A percentile compares a stretch with the other conserved stretches of the same genome.
Evolutionary conservation across 148 eudicot species (phyloP).

Genomic region (Rhododendron griersonianum): DNA sequence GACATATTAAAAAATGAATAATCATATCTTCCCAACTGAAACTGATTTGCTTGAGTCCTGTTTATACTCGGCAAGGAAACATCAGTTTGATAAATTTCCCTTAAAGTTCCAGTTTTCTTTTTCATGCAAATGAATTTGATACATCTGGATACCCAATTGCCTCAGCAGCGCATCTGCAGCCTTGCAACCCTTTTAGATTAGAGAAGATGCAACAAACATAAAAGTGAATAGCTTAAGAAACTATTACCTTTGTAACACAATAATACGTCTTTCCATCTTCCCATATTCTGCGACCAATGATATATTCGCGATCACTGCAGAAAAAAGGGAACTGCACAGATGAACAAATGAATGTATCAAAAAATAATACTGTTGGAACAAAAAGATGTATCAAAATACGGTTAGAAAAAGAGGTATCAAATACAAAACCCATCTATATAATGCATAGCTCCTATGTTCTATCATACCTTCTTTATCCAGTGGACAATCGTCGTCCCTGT

Average conservation of each 20-base stretch:
- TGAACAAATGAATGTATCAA: constrained; percentile 13
- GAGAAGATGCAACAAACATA: neutral
- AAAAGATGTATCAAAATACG: constrained; percentile 5
- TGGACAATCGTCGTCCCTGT: constrained; percentile 71
- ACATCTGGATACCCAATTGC: neutral
- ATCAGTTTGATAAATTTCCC: neutral
- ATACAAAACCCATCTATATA: neutral
- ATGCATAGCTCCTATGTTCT: neutral
- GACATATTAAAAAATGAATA: neutral
- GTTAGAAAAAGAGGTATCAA: neutral
- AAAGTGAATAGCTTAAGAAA: neutral
- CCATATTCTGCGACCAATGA: constrained; percentile 94
- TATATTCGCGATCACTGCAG: constrained; percentile 97
- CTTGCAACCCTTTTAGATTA: neutral
- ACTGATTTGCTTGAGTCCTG: neutral
- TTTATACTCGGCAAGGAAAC: neutral
- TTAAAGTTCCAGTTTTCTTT: neutral
- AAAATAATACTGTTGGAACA: neutral
- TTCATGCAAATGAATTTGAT: neutral
- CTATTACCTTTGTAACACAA: constrained; percentile 83
- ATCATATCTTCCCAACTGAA: neutral
- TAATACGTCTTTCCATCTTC: constrained; percentile 78
- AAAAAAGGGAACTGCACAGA: constrained; percentile 91
- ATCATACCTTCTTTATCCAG: constrained; percentile 88
- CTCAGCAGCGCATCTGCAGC: neutral